Evolutionary conservation across 768 basidiomycete species (phyloP).

Genomic region (Mrakia gelida): DNA sequence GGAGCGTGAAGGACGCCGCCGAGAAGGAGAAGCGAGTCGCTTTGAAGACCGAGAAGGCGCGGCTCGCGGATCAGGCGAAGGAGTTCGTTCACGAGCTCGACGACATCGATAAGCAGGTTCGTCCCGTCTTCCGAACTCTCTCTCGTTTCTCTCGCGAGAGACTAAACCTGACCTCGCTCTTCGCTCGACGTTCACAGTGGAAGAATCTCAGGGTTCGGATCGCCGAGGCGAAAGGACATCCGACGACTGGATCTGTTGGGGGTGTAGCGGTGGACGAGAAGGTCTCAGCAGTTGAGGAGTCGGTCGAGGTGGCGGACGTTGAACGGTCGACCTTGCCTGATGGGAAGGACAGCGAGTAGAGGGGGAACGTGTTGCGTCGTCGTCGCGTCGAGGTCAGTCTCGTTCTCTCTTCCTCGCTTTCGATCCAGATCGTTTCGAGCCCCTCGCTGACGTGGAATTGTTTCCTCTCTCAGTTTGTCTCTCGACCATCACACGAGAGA

Average conservation of each 20-base stretch:
- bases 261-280: neutral
- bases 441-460: no score
- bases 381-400: no score
- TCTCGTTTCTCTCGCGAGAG: neutral
- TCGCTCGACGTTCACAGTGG: neutral
- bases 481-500: no score
- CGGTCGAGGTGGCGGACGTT: no score
- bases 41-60: neutral
- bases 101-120: conserved; percentile 4
- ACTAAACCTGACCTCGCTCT: neutral
- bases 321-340: no score
- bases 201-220: neutral
- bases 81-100: neutral
- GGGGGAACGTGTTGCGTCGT: no score
- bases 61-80: conserved; percentile 2
- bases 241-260: neutral
- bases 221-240: neutral
- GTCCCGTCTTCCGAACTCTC: neutral
- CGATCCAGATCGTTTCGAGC: no score
- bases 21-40: neutral
- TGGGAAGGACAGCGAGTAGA: no score
- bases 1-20: neutral
- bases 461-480: no score
- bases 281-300: no score
- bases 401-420: no score